Conservation (phyloP, 345 rosid genomes). For the Abelmoschus esculentus region DNA sequence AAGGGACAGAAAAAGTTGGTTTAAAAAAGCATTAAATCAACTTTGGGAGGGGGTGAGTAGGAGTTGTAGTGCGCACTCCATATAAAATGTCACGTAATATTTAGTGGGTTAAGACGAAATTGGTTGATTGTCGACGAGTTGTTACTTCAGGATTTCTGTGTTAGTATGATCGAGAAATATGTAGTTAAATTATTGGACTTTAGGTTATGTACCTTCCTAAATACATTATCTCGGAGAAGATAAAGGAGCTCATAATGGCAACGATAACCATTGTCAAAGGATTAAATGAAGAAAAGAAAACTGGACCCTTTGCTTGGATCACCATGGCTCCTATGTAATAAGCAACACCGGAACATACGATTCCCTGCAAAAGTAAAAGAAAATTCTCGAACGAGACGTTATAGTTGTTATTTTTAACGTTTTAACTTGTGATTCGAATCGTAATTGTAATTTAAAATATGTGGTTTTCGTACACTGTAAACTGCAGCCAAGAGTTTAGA, state of each 20-base stretch:
- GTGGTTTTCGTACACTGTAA: constrained; percentile 51
- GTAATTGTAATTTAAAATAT: not conserved
- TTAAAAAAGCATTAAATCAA: not conserved
- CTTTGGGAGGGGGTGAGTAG: not conserved
- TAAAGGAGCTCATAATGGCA: constrained; percentile 38
- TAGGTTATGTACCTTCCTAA: constrained; percentile 29
- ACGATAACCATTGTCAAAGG: constrained; percentile 45
- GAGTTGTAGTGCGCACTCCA: not conserved
- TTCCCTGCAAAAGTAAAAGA: constrained; percentile 28
- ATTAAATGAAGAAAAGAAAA: constrained; percentile 44
- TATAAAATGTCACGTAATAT: not conserved
- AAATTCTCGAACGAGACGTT: too few relatives aligned
- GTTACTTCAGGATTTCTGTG: too few relatives aligned
- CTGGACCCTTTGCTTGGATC: constrained; percentile 44
- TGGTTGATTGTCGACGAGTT: too few relatives aligned
- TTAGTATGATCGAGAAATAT: too few relatives aligned
- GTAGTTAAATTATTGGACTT: too few relatives aligned
- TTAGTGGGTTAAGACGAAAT: not conserved
- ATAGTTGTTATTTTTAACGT: too few relatives aligned
- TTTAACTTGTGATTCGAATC: not conserved
- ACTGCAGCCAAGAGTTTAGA: constrained; percentile 44
- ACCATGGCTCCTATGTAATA: constrained; percentile 38
- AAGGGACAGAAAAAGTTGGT: too few relatives aligned
- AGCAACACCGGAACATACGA: constrained; percentile 33
- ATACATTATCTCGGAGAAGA: constrained; percentile 31